A percentile compares a stretch with the other conserved stretches of the same genome.
Conservation (phyloP, 2,329 filamentous ascomycete species). For the Leptographium lundbergii region DNA sequence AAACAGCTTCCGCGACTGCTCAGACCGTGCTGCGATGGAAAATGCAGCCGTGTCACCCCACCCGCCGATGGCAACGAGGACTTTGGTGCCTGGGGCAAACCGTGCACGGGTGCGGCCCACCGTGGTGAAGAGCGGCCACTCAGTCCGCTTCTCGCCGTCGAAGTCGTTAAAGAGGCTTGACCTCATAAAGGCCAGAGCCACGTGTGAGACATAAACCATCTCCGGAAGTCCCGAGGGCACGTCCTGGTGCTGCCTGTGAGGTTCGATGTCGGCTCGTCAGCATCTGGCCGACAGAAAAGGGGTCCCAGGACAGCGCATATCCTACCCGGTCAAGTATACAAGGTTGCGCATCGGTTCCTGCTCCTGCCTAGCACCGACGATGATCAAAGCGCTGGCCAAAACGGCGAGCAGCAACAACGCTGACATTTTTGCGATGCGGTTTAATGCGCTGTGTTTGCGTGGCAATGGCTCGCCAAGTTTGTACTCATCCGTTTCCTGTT, state of each 20-base stretch:
- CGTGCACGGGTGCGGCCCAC: slow-evolving; percentile 32
- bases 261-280: background rate
- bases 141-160: slow-evolving; percentile 19
- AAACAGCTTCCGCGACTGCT: slow-evolving; percentile 41
- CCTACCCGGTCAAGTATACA: slow-evolving; percentile 39
- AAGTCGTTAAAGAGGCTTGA: slow-evolving; percentile 37
- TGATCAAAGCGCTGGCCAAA: background rate
- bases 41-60: slow-evolving; percentile 62
- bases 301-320: background rate
- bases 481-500: no score
- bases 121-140: slow-evolving; percentile 41
- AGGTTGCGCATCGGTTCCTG: slow-evolving; percentile 18
- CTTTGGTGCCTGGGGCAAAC: slow-evolving; percentile 41
- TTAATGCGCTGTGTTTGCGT: background rate
- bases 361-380: background rate
- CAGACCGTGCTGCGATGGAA: slow-evolving; percentile 38
- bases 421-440: background rate
- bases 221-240: slow-evolving; percentile 23
- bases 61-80: slow-evolving; percentile 61
- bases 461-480: no score
- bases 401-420: background rate
- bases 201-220: slow-evolving; percentile 37
- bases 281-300: background rate
- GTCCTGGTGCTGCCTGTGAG: slow-evolving; percentile 31
- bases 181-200: slow-evolving; percentile 45